Evolutionary conservation across 345 rosid genomes (phyloP), one percentile per base, ranked within the genome.

Genomic region (Brassica incana): DNA sequence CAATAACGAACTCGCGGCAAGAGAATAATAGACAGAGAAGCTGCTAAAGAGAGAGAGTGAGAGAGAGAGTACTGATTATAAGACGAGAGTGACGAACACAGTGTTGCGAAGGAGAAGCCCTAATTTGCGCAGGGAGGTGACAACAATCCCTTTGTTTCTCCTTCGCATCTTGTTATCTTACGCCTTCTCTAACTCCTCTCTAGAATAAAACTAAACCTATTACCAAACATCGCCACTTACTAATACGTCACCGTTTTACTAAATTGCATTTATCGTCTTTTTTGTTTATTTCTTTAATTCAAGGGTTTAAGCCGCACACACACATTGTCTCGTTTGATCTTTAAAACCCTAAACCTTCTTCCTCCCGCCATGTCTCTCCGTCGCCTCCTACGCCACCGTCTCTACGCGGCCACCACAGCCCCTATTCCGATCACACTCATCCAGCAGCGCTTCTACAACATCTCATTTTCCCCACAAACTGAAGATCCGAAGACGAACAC

Each of bases 81-180:
- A 78, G 76, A 50, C 75, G 20, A 66, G 40, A 69, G 76, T 82
- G 79, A 69, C 33, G 80, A 74, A 69, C 70, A 69, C 35, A 29
- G 65, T 29, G 43, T 68, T 65, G 66, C 58, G 62, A 74, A 71
- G 78, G 91, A 67, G 50, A 38, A 81, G 85, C 94, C 94, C 92
- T 90, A 90, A 88, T 90, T 87, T 90, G 91, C 91, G 92, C 94
- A 65, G 94, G 88, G 84, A 79, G 83, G 83, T 82, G 84, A 77
- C 5, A 76, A 29, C 38, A 77, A 71, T 83, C 77, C 15, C 66
- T 86, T 86, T 67, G 72, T 70, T 60, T 56, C 56, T 65, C 86
- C 64, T 83, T 81, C 90, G 88, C 90, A 80, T 65, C 81, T 80
- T 74, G 77, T 83, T 86, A 88, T 83, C 89, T 76, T 85, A 85